These are phyloP conservation scores for Boletus hoseneyae DNA, from an alignment of 1,284 basidiomycete species.

Conservation along the genomic window DNA sequence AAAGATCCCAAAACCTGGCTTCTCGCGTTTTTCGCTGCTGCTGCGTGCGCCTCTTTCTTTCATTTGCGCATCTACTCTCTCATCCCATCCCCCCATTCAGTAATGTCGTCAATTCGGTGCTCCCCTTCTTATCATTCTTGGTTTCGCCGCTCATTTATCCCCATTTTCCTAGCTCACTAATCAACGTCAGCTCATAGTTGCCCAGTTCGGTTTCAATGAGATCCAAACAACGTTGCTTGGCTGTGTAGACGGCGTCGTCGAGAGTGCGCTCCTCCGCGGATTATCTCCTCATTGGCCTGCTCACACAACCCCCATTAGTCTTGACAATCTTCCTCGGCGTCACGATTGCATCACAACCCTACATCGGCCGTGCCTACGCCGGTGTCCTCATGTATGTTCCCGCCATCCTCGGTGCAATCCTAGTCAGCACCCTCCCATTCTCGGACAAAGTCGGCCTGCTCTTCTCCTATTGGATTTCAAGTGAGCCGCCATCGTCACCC, in stretches of 20 bases:
- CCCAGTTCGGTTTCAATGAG: conserved; percentile 66
- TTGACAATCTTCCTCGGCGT: conserved; percentile 60
- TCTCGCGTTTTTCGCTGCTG: conserved; percentile 62
- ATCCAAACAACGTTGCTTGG: conserved; percentile 75
- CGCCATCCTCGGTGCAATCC: conserved; percentile 63
- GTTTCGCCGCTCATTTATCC: conserved; percentile 1
- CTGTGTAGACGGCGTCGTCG: conserved; percentile 70
- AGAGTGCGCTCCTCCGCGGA: conserved; percentile 39
- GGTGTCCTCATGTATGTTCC: conserved; percentile 63
- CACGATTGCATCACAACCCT: conserved; percentile 47
- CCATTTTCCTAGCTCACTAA: conserved; percentile 56
- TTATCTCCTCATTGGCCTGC: not conserved
- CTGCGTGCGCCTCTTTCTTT: conserved; percentile 37
- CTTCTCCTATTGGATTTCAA: conserved; percentile 69
- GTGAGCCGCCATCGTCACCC: conserved; percentile 39
- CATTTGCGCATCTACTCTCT: conserved; percentile 7
- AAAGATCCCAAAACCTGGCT: conserved; percentile 72
- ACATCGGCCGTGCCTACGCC: conserved; percentile 59
- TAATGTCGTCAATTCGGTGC: conserved; percentile 54
- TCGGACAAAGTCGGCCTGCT: conserved; percentile 66
- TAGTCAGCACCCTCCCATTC: conserved; percentile 66
- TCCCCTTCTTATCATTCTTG: conserved; percentile 9
- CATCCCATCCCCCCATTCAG: conserved; percentile 28
- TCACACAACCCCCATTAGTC: conserved; percentile 36
- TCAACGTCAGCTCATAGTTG: conserved; percentile 71